phyloP scores from a whole-genome alignment of 73 alveolate genomes.

The Stentor roeselii region DNA sequence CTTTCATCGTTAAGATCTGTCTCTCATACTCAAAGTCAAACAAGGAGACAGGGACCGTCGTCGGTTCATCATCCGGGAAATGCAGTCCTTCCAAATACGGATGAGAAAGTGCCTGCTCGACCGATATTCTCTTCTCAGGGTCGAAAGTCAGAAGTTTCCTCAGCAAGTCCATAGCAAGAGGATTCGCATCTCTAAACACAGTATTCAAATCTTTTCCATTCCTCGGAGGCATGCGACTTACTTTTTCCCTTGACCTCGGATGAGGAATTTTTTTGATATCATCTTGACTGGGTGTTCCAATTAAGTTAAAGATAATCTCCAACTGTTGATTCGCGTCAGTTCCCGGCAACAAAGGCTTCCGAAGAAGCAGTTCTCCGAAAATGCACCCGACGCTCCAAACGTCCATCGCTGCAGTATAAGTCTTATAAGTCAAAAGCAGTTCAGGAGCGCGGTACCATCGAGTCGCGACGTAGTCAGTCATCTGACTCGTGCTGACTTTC shows the following conservation, averaged over 20 bases:
- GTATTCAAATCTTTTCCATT: constrained; percentile 32
- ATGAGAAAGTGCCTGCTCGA: constrained; percentile 83
- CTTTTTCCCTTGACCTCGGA: constrained; percentile 20
- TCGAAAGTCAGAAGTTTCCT: constrained; percentile 49
- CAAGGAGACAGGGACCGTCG: constrained; percentile 36
- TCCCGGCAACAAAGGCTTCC: constrained; percentile 43
- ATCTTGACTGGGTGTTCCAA: constrained; percentile 33
- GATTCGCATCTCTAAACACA: constrained; percentile 30
- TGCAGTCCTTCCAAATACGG: constrained; percentile 69
- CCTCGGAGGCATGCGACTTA: constrained; percentile 15
- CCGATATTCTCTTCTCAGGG: constrained; percentile 74
- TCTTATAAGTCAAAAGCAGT: constrained; percentile 28
- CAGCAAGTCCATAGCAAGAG: constrained; percentile 39
- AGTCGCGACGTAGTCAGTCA: constrained; percentile 33
- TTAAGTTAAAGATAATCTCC: constrained; percentile 28
- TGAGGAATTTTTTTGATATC: constrained; percentile 28
- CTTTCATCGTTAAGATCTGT: constrained; percentile 33
- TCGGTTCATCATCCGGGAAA: constrained; percentile 56
- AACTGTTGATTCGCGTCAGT: constrained; percentile 29
- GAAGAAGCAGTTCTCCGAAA: constrained; percentile 31
- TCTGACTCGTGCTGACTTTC: neutral
- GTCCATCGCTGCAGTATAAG: constrained; percentile 45
- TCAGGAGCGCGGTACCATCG: constrained; percentile 50
- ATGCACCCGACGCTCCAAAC: constrained; percentile 74
- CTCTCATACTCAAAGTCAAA: constrained; percentile 42